phyloP scores from a whole-genome alignment of 2,329 filamentous ascomycete species.

The Phyllosticta capitalensis region DNA sequence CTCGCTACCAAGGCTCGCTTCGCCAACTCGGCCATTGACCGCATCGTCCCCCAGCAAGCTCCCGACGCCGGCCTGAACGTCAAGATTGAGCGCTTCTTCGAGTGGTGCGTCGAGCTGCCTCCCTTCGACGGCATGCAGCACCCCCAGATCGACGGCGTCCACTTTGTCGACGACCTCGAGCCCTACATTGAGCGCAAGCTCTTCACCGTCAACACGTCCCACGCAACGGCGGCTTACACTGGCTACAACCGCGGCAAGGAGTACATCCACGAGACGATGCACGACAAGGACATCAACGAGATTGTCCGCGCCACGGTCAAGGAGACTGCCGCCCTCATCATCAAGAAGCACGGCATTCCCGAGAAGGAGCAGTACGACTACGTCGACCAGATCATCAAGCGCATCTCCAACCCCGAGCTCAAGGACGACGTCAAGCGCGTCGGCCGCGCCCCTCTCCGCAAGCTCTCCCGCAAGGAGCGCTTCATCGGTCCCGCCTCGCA shows the following conservation, averaged over 20 bases:
- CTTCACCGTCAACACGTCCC: constrained; percentile 97
- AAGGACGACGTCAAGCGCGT: constrained; percentile 93
- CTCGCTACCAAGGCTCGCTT: constrained; percentile 72
- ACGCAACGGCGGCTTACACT: constrained; percentile 93
- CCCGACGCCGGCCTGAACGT: constrained; percentile 74
- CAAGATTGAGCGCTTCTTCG: constrained; percentile 95
- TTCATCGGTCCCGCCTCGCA: constrained; percentile 88
- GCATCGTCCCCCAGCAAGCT: constrained; percentile 90
- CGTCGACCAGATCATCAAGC: constrained; percentile 81
- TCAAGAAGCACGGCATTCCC: constrained; percentile 74
- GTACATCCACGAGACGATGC: constrained; percentile 82
- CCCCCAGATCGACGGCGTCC: constrained; percentile 75
- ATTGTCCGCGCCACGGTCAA: constrained; percentile 71
- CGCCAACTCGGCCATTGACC: constrained; percentile 96
- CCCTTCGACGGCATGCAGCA: constrained; percentile 62
- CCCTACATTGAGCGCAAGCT: constrained; percentile 99
- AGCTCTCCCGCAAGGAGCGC: constrained; percentile 88
- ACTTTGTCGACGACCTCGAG: constrained; percentile 83
- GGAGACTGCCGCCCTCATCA: constrained; percentile 81
- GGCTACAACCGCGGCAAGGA: constrained; percentile 78
- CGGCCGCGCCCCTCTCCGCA: constrained; percentile 85
- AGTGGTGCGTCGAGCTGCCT: constrained; percentile 90
- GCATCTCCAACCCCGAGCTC: constrained; percentile 87
- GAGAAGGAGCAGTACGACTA: constrained; percentile 71
- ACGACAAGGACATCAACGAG: constrained; percentile 67